Conservation (phyloP, 257 asterid species). For the Parsonsia alboflavescens region DNA sequence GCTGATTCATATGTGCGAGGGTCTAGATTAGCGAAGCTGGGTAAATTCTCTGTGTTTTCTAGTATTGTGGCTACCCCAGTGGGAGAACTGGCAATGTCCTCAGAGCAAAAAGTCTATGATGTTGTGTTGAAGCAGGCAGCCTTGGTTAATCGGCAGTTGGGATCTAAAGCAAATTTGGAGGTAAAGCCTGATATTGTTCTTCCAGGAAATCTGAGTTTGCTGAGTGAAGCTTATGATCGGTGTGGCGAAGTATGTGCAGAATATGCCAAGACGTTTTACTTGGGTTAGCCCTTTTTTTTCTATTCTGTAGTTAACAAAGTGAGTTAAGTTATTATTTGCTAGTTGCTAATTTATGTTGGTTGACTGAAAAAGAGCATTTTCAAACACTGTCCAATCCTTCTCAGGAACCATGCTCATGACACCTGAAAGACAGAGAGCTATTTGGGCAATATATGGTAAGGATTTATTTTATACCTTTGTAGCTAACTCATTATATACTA, state of each 20-base stretch:
- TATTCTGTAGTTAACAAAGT: constrained; percentile 19
- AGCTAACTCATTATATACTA: no score
- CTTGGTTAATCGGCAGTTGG: constrained; percentile 55
- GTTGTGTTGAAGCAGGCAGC: constrained; percentile 95
- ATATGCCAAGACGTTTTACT: constrained; percentile 95
- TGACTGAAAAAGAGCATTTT: neutral
- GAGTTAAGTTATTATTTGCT: constrained; percentile 7
- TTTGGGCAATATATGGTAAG: constrained; percentile 99
- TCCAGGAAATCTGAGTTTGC: constrained; percentile 58
- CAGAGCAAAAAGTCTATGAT: constrained; percentile 93
- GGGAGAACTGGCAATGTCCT: constrained; percentile 59
- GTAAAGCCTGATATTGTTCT: constrained; percentile 65
- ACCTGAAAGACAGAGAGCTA: constrained; percentile 86
- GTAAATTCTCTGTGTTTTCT: constrained; percentile 38
- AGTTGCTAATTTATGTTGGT: constrained; percentile 11
- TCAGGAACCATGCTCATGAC: constrained; percentile 94
- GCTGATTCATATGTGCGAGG: constrained; percentile 40
- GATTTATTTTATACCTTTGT: neutral
- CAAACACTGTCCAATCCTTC: constrained; percentile 23
- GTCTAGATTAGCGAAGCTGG: constrained; percentile 29
- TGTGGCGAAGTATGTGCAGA: constrained; percentile 96
- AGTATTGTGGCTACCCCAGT: constrained; percentile 62
- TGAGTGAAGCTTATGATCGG: constrained; percentile 91
- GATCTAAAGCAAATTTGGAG: constrained; percentile 39
- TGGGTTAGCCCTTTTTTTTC: constrained; percentile 58